A percentile compares a stretch with the other conserved stretches of the same genome.
Conservation (phyloP, 2,329 filamentous ascomycete genomes). For the Penicillium sp. region DNA sequence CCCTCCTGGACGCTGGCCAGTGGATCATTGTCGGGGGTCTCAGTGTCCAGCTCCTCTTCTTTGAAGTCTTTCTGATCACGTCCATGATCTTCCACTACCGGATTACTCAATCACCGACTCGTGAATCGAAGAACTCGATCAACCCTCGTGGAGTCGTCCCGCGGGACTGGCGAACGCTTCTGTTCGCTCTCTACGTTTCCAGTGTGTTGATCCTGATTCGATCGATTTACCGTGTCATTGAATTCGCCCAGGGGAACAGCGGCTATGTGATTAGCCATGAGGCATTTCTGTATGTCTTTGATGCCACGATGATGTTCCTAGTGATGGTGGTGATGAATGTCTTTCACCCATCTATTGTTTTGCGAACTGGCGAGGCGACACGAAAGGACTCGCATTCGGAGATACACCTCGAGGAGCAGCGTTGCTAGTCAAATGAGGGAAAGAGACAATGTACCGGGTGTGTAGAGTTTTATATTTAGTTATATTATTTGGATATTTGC, state of each 20-base stretch:
- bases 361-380: too few species aligned
- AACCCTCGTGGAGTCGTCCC: too few species aligned
- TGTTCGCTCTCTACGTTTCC: conserved; percentile 25
- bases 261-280: conserved; percentile 19
- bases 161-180: conserved; percentile 32
- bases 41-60: conserved; percentile 28
- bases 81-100: conserved; percentile 23
- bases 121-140: conserved; percentile 21
- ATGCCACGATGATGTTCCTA: conserved; percentile 19
- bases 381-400: too few species aligned
- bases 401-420: too few species aligned
- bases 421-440: too few species aligned
- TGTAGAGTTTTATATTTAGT: too few species aligned
- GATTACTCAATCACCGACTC: conserved; percentile 27
- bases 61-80: conserved; percentile 24
- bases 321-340: conserved; percentile 10
- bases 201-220: conserved; percentile 19
- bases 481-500: too few species aligned
- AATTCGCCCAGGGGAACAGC: conserved; percentile 19
- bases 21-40: conserved; percentile 27
- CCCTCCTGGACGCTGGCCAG: conserved; percentile 15
- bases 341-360: background rate
- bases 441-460: too few species aligned
- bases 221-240: conserved; percentile 20
- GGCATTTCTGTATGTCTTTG: conserved; percentile 21